Base-by-base conservation (phyloP, 1,284 basidiomycete genomes). In the Trichosporon ovoides region DNA sequence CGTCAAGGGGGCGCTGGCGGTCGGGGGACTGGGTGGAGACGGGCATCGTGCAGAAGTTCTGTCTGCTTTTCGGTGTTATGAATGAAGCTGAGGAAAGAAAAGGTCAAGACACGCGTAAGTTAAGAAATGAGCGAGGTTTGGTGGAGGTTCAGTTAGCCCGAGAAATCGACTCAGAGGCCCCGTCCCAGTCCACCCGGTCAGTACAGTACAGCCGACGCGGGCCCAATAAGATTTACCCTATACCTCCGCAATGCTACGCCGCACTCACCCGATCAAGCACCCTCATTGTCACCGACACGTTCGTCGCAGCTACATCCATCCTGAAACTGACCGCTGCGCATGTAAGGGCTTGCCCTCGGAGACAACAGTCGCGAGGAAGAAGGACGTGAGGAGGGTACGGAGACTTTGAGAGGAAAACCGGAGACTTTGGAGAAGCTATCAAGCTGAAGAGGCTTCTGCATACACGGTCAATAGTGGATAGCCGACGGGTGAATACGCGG, bases 1-100 rank as follows among this genome's bases (percentile, higher is more conserved):
- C 74, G 62, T 74, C 73, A 35, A 76, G 63, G 22, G 69, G 68
- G 38, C 70, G 67, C 31, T 62, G 63, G 37, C 71, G 63, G 60
- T 72, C 72, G 20, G 74, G 74, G 13, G 72, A 72, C 48, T 65
- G 63, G 19, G 73, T 67, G n/a, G 66, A 64, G 60, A 66, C 59
- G 20, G 68, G 63, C 71, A 74, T 74, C 20, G 53, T 58, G 38
- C 6, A 31, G 18, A 12, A 20, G 36, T 22, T 37, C 2, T 33
- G n/a, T 36, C 40, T 53, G 56, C 31, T 57, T 57, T 53, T 57
- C n/a, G 51, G 31, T 51, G 49, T n/a, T 36, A 18, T 36, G 19
- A 36, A 18, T n/a, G 49, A 19, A 35, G 20, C 35, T 38, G 34
- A 38, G 12, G 38, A 35, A 40, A 40, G 38, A 40, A 38, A 35